Conservation (phyloP, 495 filamentous ascomycete species). For the Astrocystis sublimbata region DNA sequence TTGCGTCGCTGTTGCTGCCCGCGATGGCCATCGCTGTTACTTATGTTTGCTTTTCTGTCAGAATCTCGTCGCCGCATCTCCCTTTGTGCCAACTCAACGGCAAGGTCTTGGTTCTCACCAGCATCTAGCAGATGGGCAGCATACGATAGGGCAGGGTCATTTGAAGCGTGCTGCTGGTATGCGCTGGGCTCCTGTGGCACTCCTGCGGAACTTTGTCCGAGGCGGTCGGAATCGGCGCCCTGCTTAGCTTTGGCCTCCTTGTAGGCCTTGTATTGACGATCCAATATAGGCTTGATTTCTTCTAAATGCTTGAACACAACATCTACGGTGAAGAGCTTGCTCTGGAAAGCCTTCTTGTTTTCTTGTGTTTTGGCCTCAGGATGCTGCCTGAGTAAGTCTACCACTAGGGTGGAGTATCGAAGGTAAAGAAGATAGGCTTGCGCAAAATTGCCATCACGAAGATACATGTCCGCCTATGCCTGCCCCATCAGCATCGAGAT, state of each 20-base stretch:
- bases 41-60: conserved; percentile 54
- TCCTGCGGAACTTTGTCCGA: conserved; percentile 16
- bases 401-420: conserved; percentile 72
- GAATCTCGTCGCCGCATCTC: conserved; percentile 72
- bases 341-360: conserved; percentile 24
- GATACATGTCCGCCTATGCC: conserved; percentile 62
- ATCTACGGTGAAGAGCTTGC: conserved; percentile 27
- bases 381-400: conserved; percentile 61
- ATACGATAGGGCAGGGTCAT: conserved; percentile 49
- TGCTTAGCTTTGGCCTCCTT: conserved; percentile 20
- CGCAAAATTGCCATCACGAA: conserved; percentile 79
- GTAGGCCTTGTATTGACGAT: conserved; percentile 39
- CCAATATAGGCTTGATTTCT: conserved; percentile 48
- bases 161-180: conserved; percentile 42
- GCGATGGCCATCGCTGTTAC: conserved; percentile 54
- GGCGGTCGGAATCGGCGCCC: conserved; percentile 13
- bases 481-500: conserved; percentile 2
- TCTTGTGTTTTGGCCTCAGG: conserved; percentile 63
- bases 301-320: conserved; percentile 56
- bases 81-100: conserved; percentile 71
- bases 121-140: conserved; percentile 60
- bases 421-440: conserved; percentile 86
- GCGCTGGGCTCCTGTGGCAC: conserved; percentile 13
- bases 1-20: conserved; percentile 59
- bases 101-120: conserved; percentile 69